phyloP scores from a whole-genome alignment of 2,329 filamentous ascomycete genomes.

The Atkinsonella hypoxylon region DNA sequence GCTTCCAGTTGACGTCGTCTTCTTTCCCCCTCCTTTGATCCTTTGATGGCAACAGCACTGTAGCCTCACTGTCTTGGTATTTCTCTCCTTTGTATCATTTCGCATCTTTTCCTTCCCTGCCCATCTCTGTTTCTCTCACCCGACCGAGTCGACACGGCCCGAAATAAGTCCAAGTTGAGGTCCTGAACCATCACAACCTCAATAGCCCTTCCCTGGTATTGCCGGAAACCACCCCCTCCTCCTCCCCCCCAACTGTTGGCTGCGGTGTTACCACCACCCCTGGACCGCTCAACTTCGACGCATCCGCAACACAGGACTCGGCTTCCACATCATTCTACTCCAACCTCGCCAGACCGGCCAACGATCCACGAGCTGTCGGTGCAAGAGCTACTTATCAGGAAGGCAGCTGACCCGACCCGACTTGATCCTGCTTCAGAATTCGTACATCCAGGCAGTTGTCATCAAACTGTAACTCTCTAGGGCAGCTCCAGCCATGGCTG shows the following conservation, averaged over 20 bases:
- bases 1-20: conserved; percentile 2
- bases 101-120: neutral
- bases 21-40: conserved; percentile 1
- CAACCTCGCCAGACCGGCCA: neutral
- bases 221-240: neutral
- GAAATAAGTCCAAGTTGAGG: neutral
- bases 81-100: neutral
- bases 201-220: no score
- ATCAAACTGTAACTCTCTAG: neutral
- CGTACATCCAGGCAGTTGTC: neutral
- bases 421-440: neutral
- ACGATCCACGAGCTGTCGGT: neutral
- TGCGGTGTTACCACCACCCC: neutral
- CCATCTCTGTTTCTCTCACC: neutral
- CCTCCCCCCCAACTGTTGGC: neutral
- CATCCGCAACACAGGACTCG: neutral
- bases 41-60: neutral
- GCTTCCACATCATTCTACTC: neutral
- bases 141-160: neutral
- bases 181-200: neutral
- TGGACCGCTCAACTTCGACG: neutral
- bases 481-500: conserved; percentile 19
- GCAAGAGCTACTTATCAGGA: neutral
- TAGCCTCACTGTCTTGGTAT: conserved; percentile 2
- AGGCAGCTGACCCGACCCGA: neutral